These are phyloP conservation scores for Alnus rubra DNA, from an alignment of 306 rosid genomes.

Conservation along the genomic window DNA sequence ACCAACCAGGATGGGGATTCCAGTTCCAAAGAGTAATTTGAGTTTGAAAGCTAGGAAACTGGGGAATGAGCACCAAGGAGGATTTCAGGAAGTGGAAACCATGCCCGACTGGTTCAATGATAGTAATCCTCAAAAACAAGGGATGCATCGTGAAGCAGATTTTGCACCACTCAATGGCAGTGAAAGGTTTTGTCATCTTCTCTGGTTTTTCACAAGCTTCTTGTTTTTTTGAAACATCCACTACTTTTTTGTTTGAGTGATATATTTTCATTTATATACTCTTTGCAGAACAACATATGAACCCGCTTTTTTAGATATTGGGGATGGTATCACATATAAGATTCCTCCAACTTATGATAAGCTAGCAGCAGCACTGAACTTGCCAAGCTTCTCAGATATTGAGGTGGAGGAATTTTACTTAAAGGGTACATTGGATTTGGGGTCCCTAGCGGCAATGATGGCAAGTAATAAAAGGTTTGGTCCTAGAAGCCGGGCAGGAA, in stretches of 20 bases:
- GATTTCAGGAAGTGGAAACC: slow-evolving; percentile 56
- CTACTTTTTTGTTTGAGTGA: slow-evolving; percentile 1
- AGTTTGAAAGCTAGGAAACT: slow-evolving; percentile 61
- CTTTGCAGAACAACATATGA: slow-evolving; percentile 70
- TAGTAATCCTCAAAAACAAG: slow-evolving; percentile 52
- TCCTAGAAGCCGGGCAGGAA: slow-evolving; percentile 62
- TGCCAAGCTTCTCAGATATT: slow-evolving; percentile 86
- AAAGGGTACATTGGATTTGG: slow-evolving; percentile 93
- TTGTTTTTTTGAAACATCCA: slow-evolving; percentile 5
- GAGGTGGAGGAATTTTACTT: slow-evolving; percentile 85
- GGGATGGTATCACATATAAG: slow-evolving; percentile 80
- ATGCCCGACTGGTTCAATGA: slow-evolving; percentile 66
- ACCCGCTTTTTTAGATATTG: slow-evolving; percentile 85
- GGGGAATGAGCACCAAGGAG: slow-evolving; percentile 61
- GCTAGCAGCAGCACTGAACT: slow-evolving; percentile 58
- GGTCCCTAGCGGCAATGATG: slow-evolving; percentile 92
- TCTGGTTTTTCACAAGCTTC: slow-evolving; percentile 22
- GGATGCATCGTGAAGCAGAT: slow-evolving; percentile 55
- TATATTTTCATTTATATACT: slow-evolving; percentile 23
- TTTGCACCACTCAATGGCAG: slow-evolving; percentile 37
- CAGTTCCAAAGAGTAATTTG: slow-evolving; percentile 42
- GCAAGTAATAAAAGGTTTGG: slow-evolving; percentile 68
- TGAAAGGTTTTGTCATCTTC: slow-evolving; percentile 63
- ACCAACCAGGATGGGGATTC: slow-evolving; percentile 45
- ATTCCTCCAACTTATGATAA: slow-evolving; percentile 92